A percentile compares a stretch with the other conserved stretches of the same genome.
phyloP scores from a whole-genome alignment of 2,329 filamentous ascomycete genomes.

The Arthrobotrys pseudoclavata region DNA sequence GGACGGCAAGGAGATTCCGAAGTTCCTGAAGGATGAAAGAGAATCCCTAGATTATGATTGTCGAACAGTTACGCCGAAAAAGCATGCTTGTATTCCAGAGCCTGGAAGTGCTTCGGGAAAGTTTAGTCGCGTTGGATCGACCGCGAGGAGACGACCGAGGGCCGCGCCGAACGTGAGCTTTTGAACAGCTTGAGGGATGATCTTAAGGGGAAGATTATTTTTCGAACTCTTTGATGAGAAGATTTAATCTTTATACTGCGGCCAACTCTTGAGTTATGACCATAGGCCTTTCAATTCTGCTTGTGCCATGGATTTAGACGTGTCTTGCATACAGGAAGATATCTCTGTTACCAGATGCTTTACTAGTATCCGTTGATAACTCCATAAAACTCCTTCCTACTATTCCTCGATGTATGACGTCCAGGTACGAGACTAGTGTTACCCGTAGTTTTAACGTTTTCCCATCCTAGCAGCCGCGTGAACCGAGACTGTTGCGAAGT shows the following conservation, averaged over 20 bases:
- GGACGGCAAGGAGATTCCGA: constrained; percentile 5
- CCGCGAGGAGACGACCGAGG: constrained; percentile 8
- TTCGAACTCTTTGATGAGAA: background rate
- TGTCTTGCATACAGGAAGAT: too few species aligned
- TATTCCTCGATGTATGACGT: too few species aligned
- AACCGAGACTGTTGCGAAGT: too few species aligned
- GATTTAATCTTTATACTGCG: too few species aligned
- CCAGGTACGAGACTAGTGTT: too few species aligned
- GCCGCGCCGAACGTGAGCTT: background rate
- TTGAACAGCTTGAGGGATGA: constrained; percentile 18
- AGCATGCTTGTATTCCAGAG: background rate
- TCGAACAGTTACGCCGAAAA: background rate
- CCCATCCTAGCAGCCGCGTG: background rate
- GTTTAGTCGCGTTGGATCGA: background rate
- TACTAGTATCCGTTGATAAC: too few species aligned
- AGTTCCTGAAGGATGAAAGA: constrained; percentile 24
- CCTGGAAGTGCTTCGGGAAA: background rate
- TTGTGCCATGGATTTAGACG: too few species aligned
- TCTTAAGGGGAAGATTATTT: constrained; percentile 17
- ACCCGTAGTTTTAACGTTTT: background rate
- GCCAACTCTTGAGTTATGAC: background rate
- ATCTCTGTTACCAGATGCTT: too few species aligned
- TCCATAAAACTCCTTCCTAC: too few species aligned
- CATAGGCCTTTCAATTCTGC: background rate
- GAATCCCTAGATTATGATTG: background rate